Percentiles rank a stretch among this genome's conserved stretches.
Conservation (phyloP, 2,329 filamentous ascomycete species). For the Clonostachys rhizophaga region DNA sequence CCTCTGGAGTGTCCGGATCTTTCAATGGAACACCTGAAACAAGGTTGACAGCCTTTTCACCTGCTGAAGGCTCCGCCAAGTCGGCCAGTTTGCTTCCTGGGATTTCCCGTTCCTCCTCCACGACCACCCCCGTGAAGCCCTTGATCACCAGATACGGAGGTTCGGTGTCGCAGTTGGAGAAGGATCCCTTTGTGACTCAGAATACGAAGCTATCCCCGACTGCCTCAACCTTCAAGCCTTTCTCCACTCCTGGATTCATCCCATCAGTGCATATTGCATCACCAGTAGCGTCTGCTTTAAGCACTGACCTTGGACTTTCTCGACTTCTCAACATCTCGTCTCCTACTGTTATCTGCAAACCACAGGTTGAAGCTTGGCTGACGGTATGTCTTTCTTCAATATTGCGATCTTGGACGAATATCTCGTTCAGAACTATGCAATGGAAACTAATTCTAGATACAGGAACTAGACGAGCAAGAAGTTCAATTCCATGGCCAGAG, state of each 20-base stretch:
- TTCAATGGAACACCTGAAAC: slow-evolving; percentile 62
- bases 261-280: background rate
- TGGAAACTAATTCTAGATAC: background rate
- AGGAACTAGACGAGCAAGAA: slow-evolving; percentile 32
- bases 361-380: slow-evolving; percentile 37
- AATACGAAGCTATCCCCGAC: slow-evolving; percentile 55
- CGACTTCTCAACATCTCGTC: slow-evolving; percentile 37
- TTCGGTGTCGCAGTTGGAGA: slow-evolving; percentile 22
- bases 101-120: background rate
- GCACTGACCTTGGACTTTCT: slow-evolving; percentile 38
- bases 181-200: slow-evolving; percentile 51
- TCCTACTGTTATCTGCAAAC: slow-evolving; percentile 15
- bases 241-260: slow-evolving; percentile 1
- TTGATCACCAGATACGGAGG: slow-evolving; percentile 13
- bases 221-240: slow-evolving; percentile 56
- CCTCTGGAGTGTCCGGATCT: slow-evolving; percentile 47
- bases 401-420: slow-evolving; percentile 1
- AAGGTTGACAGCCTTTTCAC: slow-evolving; percentile 58
- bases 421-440: too few relatives aligned
- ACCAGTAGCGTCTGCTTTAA: slow-evolving; percentile 28
- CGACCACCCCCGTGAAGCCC: slow-evolving; percentile 1
- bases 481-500: slow-evolving; percentile 27
- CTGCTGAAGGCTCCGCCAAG: slow-evolving; percentile 45
- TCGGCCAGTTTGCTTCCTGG: slow-evolving; percentile 23
- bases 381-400: slow-evolving; percentile 22